A percentile compares a stretch with the other conserved stretches of the same genome.
phyloP scores from a whole-genome alignment of 306 rosid genomes.

The Lupinus albus region DNA sequence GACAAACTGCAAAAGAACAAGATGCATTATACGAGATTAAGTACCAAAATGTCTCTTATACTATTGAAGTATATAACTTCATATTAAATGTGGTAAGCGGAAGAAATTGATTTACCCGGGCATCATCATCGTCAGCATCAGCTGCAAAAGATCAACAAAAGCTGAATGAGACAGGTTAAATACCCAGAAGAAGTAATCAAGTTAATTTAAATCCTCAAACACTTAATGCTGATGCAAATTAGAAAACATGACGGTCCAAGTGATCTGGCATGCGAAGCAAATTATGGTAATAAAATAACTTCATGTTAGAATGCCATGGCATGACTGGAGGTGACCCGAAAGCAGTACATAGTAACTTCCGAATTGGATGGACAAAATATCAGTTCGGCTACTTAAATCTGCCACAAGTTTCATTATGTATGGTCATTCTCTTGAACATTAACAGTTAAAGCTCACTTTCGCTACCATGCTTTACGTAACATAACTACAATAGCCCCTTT shows the following conservation, averaged over 20 bases:
- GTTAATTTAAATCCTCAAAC: slow-evolving; percentile 20
- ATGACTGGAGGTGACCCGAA: not conserved
- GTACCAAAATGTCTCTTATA: slow-evolving; percentile 23
- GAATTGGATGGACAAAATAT: not conserved
- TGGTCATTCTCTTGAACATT: slow-evolving; percentile 1
- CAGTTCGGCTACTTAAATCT: not conserved
- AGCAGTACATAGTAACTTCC: not conserved
- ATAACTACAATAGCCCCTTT: not conserved
- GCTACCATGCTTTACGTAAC: not conserved
- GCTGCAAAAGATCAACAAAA: slow-evolving; percentile 56
- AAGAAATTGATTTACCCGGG: slow-evolving; percentile 49
- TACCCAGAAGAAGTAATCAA: slow-evolving; percentile 15
- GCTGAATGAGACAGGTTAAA: slow-evolving; percentile 35
- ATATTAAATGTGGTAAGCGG: slow-evolving; percentile 26
- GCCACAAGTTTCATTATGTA: not conserved
- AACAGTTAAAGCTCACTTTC: not conserved
- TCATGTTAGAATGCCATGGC: not conserved
- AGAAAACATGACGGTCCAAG: not conserved
- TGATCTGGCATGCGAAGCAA: not conserved
- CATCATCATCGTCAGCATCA: slow-evolving; percentile 64
- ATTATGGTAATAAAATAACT: not conserved
- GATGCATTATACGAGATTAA: slow-evolving; percentile 34
- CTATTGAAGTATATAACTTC: slow-evolving; percentile 1
- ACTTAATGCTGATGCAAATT: not conserved
- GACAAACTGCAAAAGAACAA: slow-evolving; percentile 52